Evolutionary conservation across 1,284 basidiomycete species (phyloP).

Genomic region (Vanrija pseudolonga): DNA sequence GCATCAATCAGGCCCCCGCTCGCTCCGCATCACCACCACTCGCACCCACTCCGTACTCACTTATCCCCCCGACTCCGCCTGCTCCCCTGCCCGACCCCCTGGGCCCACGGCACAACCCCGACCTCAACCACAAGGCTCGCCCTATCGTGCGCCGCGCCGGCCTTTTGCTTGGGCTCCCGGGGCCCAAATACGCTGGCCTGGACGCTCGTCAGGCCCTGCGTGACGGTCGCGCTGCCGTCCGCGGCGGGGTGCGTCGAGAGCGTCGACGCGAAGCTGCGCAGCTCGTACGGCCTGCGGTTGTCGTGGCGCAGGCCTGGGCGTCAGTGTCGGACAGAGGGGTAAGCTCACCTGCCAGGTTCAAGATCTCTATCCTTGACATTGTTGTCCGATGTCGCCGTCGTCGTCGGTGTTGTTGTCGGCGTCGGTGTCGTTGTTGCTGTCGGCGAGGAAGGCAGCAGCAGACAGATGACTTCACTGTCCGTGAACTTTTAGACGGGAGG

Average conservation of each 20-base stretch:
- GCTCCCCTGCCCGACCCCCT: constrained; percentile 59
- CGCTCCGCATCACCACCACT: too few species aligned
- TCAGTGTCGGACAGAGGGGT: not conserved
- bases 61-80: constrained; percentile 72
- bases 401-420: too few species aligned
- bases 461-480: not conserved
- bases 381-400: not conserved
- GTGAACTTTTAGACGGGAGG: not conserved
- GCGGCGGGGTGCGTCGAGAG: constrained; percentile 69
- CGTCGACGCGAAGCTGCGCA: constrained; percentile 76
- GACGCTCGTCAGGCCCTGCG: constrained; percentile 87
- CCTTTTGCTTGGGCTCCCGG: constrained; percentile 73
- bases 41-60: constrained; percentile 54
- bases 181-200: constrained; percentile 86
- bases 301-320: constrained; percentile 67
- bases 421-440: not conserved
- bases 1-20: too few species aligned
- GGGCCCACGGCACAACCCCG: constrained; percentile 77
- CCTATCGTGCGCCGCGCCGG: constrained; percentile 71
- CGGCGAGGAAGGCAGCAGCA: not conserved
- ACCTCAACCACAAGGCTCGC: constrained; percentile 83
- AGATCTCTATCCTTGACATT: constrained; percentile 19
- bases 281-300: constrained; percentile 81
- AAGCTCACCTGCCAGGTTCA: constrained; percentile 19
- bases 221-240: constrained; percentile 78